These are phyloP conservation scores for Aspergillus homomorphus DNA, from an alignment of 495 filamentous ascomycete genomes.

Conservation along the genomic window DNA sequence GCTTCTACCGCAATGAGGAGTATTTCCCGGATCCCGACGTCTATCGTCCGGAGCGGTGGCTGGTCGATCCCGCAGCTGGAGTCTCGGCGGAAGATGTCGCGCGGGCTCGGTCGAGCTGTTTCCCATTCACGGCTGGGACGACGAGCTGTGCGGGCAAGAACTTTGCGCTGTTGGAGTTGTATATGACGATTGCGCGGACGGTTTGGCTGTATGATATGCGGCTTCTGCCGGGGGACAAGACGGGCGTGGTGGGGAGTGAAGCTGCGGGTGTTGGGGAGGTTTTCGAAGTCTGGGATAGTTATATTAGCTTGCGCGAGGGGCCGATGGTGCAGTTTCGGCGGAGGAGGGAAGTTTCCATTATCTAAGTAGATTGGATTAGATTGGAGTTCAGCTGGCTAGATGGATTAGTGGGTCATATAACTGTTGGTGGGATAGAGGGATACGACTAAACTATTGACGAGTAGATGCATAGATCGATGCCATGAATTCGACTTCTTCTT, in stretches of 20 bases:
- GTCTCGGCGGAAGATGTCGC: slow-evolving; percentile 9
- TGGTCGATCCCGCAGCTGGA: not conserved
- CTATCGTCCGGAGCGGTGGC: slow-evolving; percentile 12
- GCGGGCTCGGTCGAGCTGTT: slow-evolving; percentile 8
- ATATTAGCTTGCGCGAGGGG: too few species aligned
- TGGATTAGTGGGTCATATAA: too few species aligned
- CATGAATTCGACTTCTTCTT: too few species aligned
- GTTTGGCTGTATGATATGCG: slow-evolving; percentile 11
- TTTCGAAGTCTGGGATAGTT: too few species aligned
- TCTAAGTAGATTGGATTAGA: too few species aligned
- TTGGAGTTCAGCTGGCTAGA: too few species aligned
- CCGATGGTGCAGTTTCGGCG: too few species aligned
- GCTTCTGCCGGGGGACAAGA: slow-evolving; percentile 4
- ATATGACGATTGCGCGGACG: slow-evolving; percentile 5
- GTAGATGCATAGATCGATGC: too few species aligned
- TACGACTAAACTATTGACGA: too few species aligned
- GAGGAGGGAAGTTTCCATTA: too few species aligned
- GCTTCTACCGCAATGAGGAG: slow-evolving; percentile 10
- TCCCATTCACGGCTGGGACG: slow-evolving; percentile 10
- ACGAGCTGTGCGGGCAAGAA: slow-evolving; percentile 12
- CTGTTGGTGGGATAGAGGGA: too few species aligned
- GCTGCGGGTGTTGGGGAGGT: too few species aligned
- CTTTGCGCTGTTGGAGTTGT: slow-evolving; percentile 9
- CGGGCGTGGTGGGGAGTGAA: not conserved
- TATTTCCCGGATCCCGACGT: slow-evolving; percentile 4